Evolutionary conservation across 352 stramenopile genomes (phyloP).

Genomic region (Globisporangium splendens): DNA sequence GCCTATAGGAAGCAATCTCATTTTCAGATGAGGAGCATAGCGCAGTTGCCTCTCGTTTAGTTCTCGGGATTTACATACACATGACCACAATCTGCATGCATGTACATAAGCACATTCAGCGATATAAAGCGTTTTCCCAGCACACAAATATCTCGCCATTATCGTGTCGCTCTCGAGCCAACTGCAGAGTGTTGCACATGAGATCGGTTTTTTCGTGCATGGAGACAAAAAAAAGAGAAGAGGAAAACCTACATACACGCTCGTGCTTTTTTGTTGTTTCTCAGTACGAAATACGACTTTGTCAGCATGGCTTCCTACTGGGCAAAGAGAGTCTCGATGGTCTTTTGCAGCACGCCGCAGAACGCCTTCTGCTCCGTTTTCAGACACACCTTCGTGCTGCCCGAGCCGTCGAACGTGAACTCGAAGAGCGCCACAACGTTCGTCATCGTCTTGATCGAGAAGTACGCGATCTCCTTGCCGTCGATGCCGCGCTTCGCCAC

Average conservation of each 20-base stretch:
- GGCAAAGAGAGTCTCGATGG: constrained; percentile 74
- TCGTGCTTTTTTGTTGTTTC: too few species aligned
- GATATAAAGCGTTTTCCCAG: too few species aligned
- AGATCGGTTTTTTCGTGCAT: too few species aligned
- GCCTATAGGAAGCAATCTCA: constrained; percentile 26
- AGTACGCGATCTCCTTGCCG: constrained; percentile 95
- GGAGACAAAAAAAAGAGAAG: too few species aligned
- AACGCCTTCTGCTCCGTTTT: constrained; percentile 93
- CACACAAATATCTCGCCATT: too few species aligned
- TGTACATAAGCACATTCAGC: too few species aligned
- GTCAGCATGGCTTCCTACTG: constrained; percentile 21
- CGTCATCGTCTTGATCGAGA: constrained; percentile 92
- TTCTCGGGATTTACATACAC: constrained; percentile 16
- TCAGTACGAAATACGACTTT: too few species aligned
- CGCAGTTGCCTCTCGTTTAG: constrained; percentile 16
- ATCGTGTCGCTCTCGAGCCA: too few species aligned
- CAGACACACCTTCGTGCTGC: constrained; percentile 91
- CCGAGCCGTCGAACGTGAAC: constrained; percentile 93
- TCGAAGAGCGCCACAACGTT: constrained; percentile 92
- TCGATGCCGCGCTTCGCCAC: constrained; percentile 92
- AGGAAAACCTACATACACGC: too few species aligned
- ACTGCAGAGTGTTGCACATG: too few species aligned
- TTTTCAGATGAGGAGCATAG: constrained; percentile 20
- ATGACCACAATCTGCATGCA: too few species aligned
- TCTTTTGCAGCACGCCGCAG: constrained; percentile 83